Evolutionary conservation across 2,329 filamentous ascomycete species (phyloP).

Genomic region (Paraphaeosphaeria minitans): DNA sequence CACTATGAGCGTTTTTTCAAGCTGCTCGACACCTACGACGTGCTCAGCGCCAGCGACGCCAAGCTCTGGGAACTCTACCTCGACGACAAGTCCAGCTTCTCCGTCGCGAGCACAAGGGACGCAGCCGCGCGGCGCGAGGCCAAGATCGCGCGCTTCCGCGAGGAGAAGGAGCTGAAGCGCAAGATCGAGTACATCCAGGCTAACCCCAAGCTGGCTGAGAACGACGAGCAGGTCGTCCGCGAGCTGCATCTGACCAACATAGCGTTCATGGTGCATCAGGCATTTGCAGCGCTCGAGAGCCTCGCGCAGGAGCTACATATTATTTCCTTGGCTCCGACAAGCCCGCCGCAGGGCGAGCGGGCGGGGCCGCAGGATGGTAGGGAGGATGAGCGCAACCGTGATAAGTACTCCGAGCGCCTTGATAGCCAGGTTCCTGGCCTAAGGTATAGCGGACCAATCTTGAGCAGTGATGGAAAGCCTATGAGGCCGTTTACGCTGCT

Average conservation of each 20-base stretch:
- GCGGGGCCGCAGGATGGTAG: slow-evolving; percentile 49
- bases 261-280: slow-evolving; percentile 73
- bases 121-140: slow-evolving; percentile 74
- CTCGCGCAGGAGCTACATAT: slow-evolving; percentile 85
- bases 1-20: slow-evolving; percentile 81
- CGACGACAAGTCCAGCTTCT: slow-evolving; percentile 74
- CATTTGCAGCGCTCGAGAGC: slow-evolving; percentile 86
- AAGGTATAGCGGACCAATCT: slow-evolving; percentile 68
- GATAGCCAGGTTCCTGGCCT: slow-evolving; percentile 59
- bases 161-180: slow-evolving; percentile 83
- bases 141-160: slow-evolving; percentile 84
- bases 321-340: slow-evolving; percentile 71
- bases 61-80: slow-evolving; percentile 74
- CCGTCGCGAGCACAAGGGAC: slow-evolving; percentile 69
- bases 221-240: slow-evolving; percentile 84
- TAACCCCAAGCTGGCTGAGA: slow-evolving; percentile 65
- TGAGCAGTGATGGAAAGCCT: slow-evolving; percentile 80
- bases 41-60: slow-evolving; percentile 68
- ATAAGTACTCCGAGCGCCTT: slow-evolving; percentile 73
- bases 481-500: slow-evolving; percentile 89
- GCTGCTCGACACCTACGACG: slow-evolving; percentile 76
- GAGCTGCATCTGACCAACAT: slow-evolving; percentile 79
- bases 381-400: slow-evolving; percentile 53
- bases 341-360: slow-evolving; percentile 49
- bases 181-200: slow-evolving; percentile 74